Evolutionary conservation across 2,329 filamentous ascomycete species (phyloP), one percentile per base, ranked within the genome.

Genomic region (Metarhizium sp.): DNA sequence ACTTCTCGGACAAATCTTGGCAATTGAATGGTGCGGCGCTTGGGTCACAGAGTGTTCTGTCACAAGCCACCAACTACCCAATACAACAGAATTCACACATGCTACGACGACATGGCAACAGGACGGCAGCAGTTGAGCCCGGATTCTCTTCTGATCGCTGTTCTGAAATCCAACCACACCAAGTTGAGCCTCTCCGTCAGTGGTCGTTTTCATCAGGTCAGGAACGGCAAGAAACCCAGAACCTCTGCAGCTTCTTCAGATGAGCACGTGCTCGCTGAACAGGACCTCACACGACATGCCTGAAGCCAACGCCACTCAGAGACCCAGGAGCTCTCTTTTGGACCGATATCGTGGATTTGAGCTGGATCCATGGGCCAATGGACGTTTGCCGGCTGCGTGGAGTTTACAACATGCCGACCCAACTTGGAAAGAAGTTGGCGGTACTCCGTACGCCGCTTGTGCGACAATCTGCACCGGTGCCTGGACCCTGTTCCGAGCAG

Each of bases 211-310:
- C 25, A 16, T 30, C 25, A 14, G 45, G 18, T 6, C 8, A 8
- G 18, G 25, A 48, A 48, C 20, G 45, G 6, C 45, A 29, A 48
- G 10, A 29, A 30, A 36, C n/a, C n/a, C 4, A n/a, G 29, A 6
- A 11, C 10, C 16, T 54, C n/a, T 6, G 30, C 14, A 34, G 14
- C 48, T 18, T 40, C 46, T 51, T 6, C 2, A 8, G 18, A 34
- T 57, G 54, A 49, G 48, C 57, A 59, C 57, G 57, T 59, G 57
- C 57, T 52, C 52, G 40, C 38, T 48, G 45, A 52, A 49, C n/a
- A 43, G 50, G 32, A 38, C 25, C 52, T 52, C 55, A 51, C 51
- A 55, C 55, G 51, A 51, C 43, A 40, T 40, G 42, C 40, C 20
- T 16, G 14, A 14, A 36, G 43, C 38, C 18, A 43, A 40, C 16